Conservation (phyloP, 164 flowering plant genomes). For the Platanus orientalis region DNA sequence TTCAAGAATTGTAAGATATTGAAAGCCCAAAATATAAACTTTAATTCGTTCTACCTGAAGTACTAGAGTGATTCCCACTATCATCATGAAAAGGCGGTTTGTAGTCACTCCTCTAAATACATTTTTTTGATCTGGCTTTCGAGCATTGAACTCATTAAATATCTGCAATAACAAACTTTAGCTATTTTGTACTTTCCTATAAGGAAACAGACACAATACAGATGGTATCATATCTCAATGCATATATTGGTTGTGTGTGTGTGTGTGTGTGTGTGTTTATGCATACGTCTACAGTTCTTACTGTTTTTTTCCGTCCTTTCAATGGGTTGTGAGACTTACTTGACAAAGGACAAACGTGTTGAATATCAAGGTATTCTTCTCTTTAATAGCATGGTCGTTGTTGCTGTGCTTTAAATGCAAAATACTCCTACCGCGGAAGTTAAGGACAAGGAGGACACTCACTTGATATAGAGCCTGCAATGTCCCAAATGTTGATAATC, state of each 20-base stretch:
- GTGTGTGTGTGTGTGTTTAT: too few relatives aligned
- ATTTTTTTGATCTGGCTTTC: constrained; percentile 86
- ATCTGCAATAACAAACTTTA: constrained; percentile 36
- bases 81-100: constrained; percentile 74
- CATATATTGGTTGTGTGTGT: too few relatives aligned
- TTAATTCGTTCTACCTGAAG: constrained; percentile 63
- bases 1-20: not conserved
- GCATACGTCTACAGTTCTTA: too few relatives aligned
- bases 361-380: constrained; percentile 84
- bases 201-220: too few relatives aligned
- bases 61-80: constrained; percentile 52
- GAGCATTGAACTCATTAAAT: constrained; percentile 90
- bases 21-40: not conserved
- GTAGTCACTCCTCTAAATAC: constrained; percentile 64
- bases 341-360: constrained; percentile 90
- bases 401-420: constrained; percentile 32
- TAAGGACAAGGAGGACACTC: constrained; percentile 64
- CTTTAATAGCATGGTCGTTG: constrained; percentile 37
- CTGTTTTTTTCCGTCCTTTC: not conserved
- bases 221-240: too few relatives aligned
- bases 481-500: constrained; percentile 2
- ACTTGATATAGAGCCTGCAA: constrained; percentile 93
- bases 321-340: constrained; percentile 32
- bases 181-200: too few relatives aligned
- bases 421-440: constrained; percentile 56